Base-by-base conservation (phyloP, 345 rosid species). In the Salix arbutifolia region DNA sequence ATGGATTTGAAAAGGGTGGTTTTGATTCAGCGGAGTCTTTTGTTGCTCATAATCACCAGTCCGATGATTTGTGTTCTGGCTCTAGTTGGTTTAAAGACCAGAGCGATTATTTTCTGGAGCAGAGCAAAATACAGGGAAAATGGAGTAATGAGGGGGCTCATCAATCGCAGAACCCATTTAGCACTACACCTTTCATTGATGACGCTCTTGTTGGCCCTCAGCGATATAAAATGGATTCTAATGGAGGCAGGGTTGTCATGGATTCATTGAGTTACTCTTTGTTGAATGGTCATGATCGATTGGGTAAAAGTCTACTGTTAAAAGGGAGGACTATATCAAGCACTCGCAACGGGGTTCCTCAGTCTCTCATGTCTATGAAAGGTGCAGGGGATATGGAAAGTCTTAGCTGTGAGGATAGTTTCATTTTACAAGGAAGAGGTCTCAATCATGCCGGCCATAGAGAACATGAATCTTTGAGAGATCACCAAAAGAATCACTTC, bases 341-440 rank as follows among this genome's bases (percentile, higher is more conserved):
- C 53, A 53, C 74, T 69, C 77, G 62, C 80, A 79, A 65, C 62
- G 78, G 81, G 71, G 77, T 74, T 80, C 80, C 84, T 71, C 81
- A 37, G 6, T 42, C 85, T 44, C 74, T 64, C 53, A 38, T 75
- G 75, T 76, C 84, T 60, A 52, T 78, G 70, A 75, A 85, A 65
- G 76, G 50, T 68, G 67, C 75, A 44, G 71, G 71, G 30, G 74
- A 73, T 30, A 28, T 56, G 71, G 77, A 81, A 30, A 70, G 71
- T 64, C 79, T 77, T 79, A 69, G 78, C 64, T 67, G 53, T 60
- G 85, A 84, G 80, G 87, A 83, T 38, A 77, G 83, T 77, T 75
- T 83, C n/a, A 87, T 83, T 69, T 53, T 84, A 46, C 86, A 84
- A 81, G 85, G 85, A 65, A 81, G 71, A 56, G 75, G 74, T 52